Percentiles rank a stretch among this genome's conserved stretches.
phyloP scores from a whole-genome alignment of 2,329 filamentous ascomycete genomes.

The Venturiaceae sp. region DNA sequence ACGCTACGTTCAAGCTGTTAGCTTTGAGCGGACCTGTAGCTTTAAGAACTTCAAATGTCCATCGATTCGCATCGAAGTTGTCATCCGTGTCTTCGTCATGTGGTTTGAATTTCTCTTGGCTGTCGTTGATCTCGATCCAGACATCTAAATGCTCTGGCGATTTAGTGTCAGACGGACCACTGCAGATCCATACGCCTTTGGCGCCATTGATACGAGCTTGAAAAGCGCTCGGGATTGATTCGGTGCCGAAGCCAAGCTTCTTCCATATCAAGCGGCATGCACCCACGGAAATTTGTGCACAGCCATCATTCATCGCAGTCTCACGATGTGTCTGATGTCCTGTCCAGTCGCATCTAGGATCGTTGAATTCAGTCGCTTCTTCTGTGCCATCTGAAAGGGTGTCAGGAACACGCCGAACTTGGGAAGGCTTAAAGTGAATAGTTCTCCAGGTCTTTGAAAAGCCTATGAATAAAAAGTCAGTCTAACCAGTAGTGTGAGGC shows the following conservation, averaged over 20 bases:
- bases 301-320: conserved; percentile 43
- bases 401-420: conserved; percentile 24
- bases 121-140: conserved; percentile 57
- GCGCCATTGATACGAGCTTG: conserved; percentile 64
- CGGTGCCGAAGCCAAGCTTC: conserved; percentile 37
- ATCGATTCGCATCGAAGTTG: conserved; percentile 35
- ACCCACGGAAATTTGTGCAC: conserved; percentile 52
- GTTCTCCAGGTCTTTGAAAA: conserved; percentile 30
- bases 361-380: conserved; percentile 27
- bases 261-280: conserved; percentile 46
- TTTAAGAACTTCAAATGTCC: conserved; percentile 56
- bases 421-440: conserved; percentile 23
- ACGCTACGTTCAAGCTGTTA: conserved; percentile 55
- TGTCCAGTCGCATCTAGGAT: conserved; percentile 12
- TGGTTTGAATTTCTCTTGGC: conserved; percentile 57
- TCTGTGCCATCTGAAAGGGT: conserved; percentile 19
- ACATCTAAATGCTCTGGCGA: conserved; percentile 30
- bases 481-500: not conserved
- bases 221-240: conserved; percentile 50
- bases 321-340: not conserved
- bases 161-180: conserved; percentile 35
- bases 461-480: conserved; percentile 7
- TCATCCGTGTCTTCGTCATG: conserved; percentile 36
- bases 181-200: conserved; percentile 67
- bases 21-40: conserved; percentile 37